Base-by-base conservation (phyloP, 1,284 basidiomycete genomes). In the Anthracocystis walkeri region DNA sequence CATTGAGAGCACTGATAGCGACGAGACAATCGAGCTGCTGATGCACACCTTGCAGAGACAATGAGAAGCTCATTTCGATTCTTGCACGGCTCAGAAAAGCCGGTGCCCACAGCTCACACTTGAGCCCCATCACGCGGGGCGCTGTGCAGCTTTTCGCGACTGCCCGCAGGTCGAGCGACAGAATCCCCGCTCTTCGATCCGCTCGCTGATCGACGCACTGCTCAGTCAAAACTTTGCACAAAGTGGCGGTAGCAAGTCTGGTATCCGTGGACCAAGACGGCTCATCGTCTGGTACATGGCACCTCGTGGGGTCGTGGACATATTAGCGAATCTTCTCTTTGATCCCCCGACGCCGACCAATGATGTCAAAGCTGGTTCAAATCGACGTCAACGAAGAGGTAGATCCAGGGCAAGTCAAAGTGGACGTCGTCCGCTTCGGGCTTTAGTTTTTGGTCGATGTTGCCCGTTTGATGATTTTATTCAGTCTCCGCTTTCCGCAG, bases 401-500 rank as follows among this genome's bases (percentile, higher is more conserved):
- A 29, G 29, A 29, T 29, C 29, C 29, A 29, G 29, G 29, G 8
- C 29, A 29, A 29, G 29, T 29, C 8, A 11, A n/a, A 50, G 18
- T 23, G 20, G 20, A 35, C 12, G n/a, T 52, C 21, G 51, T 25
- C 51, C 51, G 51, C 51, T 52, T 52, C 51, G 51, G 51, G 51
- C 35, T 52, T 25, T 8, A 33, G 2, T 35, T 21, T 46, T 25
- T 3, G 4, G 8, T 46, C 42, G n/a, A 44, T 21, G 42, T 44
- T 45, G 21, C 45, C 27, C 45, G 14, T 48, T 7, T 29, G 14
- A n/a, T 10, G 14, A 38, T 38, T 38, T 38, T 38, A 16, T 48
- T 48, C 46, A n/a, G 48, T 49, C 27, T 49, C 48, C n/a, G 48
- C 48, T 49, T 49, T 27, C 27, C 12, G 7, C 46, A 66, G 53